Evolutionary conservation across 768 basidiomycete species (phyloP), one percentile per base, ranked within the genome.

Genomic region (Favolaschia claudopus): DNA sequence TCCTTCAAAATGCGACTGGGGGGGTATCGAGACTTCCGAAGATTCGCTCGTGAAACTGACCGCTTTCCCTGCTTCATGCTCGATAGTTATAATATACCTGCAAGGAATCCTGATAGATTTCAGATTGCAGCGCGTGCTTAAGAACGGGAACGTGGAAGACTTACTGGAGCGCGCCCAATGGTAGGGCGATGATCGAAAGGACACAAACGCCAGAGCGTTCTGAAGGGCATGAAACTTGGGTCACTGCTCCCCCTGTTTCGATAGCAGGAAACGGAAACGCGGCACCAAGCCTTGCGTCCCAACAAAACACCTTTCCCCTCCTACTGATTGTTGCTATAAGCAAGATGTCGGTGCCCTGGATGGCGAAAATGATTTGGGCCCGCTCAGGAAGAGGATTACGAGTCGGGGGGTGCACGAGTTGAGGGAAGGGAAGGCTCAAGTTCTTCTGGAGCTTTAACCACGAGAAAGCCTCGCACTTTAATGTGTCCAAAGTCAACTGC

Each of bases 301-400:
- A 63, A 13, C 52, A 63, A 15, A 59, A 17, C 9, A 58, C 14
- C 10, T 19, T 17, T 3, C 29, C 9, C n/a, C n/a, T n/a, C n/a
- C n/a, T n/a, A 17, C 13, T 19, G 36, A 49, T 19, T 48, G 43
- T n/a, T n/a, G n/a, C n/a, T 13, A 63, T 52, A 33, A 63, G 36
- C 8, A 54, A 5, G 32, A 63, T 58, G 28, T 54, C 62, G 14
- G 62, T 59, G n/a, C 57, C 62, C n/a, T 55, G 57, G 20, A 63
- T 42, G 28, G 20, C 14, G 6, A 25, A 47, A 31, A 59, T 20
- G n/a, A 63, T 46, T 7, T 63, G 53, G 10, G 44, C 49, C 2
- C 24, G 39, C 40, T 36, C 43, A 3, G 20, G 5, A n/a, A 63
- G 43, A 22, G 4, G 4, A 1, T 34, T 42, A 24, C 37, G 40